A percentile compares a stretch with the other conserved stretches of the same genome.
Evolutionary conservation across 2,329 filamentous ascomycete species (phyloP).

Genomic region (Calonectria multiphialidica): DNA sequence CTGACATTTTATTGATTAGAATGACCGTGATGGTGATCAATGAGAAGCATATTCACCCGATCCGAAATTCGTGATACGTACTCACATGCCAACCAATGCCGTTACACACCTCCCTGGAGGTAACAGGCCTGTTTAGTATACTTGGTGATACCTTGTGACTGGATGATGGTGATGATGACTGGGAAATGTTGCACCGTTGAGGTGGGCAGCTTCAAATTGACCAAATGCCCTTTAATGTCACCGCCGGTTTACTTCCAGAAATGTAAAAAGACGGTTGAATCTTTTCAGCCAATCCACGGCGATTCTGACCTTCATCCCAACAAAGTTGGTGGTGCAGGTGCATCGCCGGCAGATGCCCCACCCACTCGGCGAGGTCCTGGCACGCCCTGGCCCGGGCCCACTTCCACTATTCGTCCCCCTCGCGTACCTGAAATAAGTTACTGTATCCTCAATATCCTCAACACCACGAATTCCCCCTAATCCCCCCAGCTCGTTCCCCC

Average conservation of each 20-base stretch:
- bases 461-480: neutral
- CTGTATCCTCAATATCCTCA: conserved; percentile 21
- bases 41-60: no score
- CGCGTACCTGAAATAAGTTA: neutral
- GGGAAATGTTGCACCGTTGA: no score
- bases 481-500: neutral
- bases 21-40: neutral
- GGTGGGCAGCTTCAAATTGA: neutral
- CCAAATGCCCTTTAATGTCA: neutral
- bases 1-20: neutral
- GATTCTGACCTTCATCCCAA: neutral
- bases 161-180: no score
- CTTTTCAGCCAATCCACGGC: neutral
- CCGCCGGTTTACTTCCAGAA: neutral
- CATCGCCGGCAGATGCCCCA: neutral
- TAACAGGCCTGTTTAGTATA: no score
- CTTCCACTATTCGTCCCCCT: conserved; percentile 8
- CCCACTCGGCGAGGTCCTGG: conserved; percentile 14
- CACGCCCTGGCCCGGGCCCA: neutral
- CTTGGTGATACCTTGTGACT: no score
- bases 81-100: no score
- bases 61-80: no score
- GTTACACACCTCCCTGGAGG: no score
- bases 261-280: neutral
- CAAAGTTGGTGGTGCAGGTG: neutral